Conservation (phyloP, 768 basidiomycete genomes). For the Russula abietina region DNA sequence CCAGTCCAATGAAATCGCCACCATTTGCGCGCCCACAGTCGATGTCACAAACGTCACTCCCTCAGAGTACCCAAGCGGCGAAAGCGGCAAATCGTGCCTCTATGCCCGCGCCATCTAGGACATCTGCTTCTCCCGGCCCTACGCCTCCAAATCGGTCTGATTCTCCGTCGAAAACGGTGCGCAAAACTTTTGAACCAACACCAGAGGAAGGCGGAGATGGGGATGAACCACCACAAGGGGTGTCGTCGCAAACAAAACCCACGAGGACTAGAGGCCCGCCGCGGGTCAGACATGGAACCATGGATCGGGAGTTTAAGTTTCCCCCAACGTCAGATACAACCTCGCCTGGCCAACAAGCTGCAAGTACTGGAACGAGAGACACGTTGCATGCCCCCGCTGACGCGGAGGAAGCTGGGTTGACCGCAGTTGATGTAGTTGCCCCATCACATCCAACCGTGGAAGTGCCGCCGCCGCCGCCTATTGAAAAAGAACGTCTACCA, state of each 20-base stretch:
- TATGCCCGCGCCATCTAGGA: slow-evolving; percentile 54
- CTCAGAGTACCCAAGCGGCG: slow-evolving; percentile 31
- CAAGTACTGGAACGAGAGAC: neutral
- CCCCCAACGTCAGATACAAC: slow-evolving; percentile 33
- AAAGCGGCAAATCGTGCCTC: slow-evolving; percentile 53
- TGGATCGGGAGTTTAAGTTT: slow-evolving; percentile 74
- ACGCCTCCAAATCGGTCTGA: slow-evolving; percentile 35
- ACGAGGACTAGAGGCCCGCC: slow-evolving; percentile 21
- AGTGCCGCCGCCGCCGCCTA: slow-evolving; percentile 64
- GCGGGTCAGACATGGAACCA: slow-evolving; percentile 53
- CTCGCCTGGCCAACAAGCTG: neutral
- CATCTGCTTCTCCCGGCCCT: slow-evolving; percentile 37
- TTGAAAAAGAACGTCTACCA: slow-evolving; percentile 59
- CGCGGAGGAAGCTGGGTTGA: slow-evolving; percentile 12
- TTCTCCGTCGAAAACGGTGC: slow-evolving; percentile 3
- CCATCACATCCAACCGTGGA: slow-evolving; percentile 53
- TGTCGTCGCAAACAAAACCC: slow-evolving; percentile 26
- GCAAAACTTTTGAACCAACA: slow-evolving; percentile 42
- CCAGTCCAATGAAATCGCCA: slow-evolving; percentile 37
- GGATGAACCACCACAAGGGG: slow-evolving; percentile 28
- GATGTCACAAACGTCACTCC: slow-evolving; percentile 63
- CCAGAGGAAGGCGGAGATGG: slow-evolving; percentile 43
- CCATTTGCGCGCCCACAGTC: slow-evolving; percentile 57
- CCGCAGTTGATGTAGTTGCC: slow-evolving; percentile 32
- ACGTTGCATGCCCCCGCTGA: neutral